These are phyloP conservation scores for Melampsora americana DNA, from an alignment of 1,284 basidiomycete species.

Conservation along the genomic window DNA sequence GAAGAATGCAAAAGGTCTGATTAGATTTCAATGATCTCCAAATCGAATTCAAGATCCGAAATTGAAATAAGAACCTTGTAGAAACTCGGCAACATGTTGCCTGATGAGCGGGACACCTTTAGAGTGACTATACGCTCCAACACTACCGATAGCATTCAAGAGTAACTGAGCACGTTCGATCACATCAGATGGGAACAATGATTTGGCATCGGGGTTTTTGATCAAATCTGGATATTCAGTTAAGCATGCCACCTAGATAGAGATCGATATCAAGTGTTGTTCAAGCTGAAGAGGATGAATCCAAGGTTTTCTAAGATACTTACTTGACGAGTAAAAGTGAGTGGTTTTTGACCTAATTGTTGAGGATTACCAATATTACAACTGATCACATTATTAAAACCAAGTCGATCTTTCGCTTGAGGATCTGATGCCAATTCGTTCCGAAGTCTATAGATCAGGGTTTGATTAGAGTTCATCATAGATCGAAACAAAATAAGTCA, in stretches of 20 bases:
- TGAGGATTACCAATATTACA: slow-evolving; percentile 99
- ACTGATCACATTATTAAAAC: slow-evolving; percentile 83
- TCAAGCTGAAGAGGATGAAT: not conserved
- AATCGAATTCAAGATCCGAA: not conserved
- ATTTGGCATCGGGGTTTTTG: slow-evolving; percentile 58
- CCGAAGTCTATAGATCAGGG: slow-evolving; percentile 17
- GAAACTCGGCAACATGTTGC: slow-evolving; percentile 82
- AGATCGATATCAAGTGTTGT: not conserved
- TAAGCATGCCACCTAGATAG: slow-evolving; percentile 71
- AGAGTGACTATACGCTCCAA: slow-evolving; percentile 93
- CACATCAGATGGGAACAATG: slow-evolving; percentile 80
- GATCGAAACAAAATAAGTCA: not conserved
- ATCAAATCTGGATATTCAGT: slow-evolving; percentile 87
- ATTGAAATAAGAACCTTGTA: slow-evolving; percentile 64
- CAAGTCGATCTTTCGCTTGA: slow-evolving; percentile 59
- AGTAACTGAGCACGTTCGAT: slow-evolving; percentile 77
- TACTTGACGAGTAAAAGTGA: slow-evolving; percentile 90
- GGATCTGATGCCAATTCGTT: slow-evolving; percentile 1
- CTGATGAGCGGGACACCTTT: slow-evolving; percentile 89
- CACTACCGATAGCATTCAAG: slow-evolving; percentile 79
- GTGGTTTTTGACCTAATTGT: slow-evolving; percentile 87
- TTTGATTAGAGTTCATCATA: not conserved
- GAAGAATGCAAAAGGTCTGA: not conserved
- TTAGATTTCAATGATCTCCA: not conserved
- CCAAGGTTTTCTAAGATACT: slow-evolving; percentile 47